Evolutionary conservation across 495 filamentous ascomycete genomes (phyloP), one percentile per base, ranked within the genome.

Genomic region (Trichoderma reesei): DNA sequence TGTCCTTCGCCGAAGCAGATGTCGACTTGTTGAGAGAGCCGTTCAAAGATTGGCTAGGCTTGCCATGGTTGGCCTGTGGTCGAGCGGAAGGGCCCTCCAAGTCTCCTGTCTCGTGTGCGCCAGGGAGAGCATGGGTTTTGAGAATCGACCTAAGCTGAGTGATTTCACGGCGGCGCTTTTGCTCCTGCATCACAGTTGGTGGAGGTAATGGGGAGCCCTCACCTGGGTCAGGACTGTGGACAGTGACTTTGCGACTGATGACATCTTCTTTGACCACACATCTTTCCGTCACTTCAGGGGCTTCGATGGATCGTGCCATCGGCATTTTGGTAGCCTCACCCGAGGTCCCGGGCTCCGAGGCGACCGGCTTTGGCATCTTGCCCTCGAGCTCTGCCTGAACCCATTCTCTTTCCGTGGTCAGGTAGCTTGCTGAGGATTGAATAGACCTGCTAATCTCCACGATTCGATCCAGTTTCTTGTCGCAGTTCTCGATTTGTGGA

Each of bases 161-260:
- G 7, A 7, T 31, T 39, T 64, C 33, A 14, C 62, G 62, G 3
- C 62, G 42, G 5, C 46, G 62, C 62, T 38, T n/a, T 37, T 64
- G 62, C 44, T 64, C 62, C 14, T 64, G 62, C 14, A 51, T 48
- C 10, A 64, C 38, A 3, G 62, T 34, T 46, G 41, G 61, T n/a
- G 46, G 42, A 37, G 26, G 46, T 20, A 44, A 51, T 37, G 62
- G 62, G 6, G 26, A 37, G 16, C 14, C 20, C 16, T 37, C 26
- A 14, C 26, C 14, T 2, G 34, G 46, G 16, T 34, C 61, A 5
- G 61, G 61, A 38, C 41, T 63, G n/a, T 34, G 61, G 7, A 63
- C 61, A 14, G 41, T 46, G 6, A 63, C 61, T 38, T 46, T 41
- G 36, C 59, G 59, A 36, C 16, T 20, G 14, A 26, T 26, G 33